These are phyloP conservation scores for Dactylonectria estremocensis DNA, from an alignment of 2,329 filamentous ascomycete species.

Conservation along the genomic window DNA sequence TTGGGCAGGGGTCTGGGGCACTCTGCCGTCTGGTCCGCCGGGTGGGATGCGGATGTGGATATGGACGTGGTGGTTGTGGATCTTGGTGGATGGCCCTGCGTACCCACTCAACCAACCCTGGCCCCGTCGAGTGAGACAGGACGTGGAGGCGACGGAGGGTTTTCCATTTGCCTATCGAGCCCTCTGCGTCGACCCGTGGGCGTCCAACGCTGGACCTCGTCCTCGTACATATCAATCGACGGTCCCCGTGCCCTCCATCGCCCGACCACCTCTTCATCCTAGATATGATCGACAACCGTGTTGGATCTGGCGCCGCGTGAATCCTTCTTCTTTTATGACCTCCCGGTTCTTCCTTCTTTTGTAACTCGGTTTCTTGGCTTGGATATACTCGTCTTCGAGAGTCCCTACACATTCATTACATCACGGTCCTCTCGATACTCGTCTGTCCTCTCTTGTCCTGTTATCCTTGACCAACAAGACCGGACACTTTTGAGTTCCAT, in stretches of 20 bases:
- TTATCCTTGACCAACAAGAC: slow-evolving; percentile 25
- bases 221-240: slow-evolving; percentile 65
- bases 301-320: slow-evolving; percentile 61
- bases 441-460: slow-evolving; percentile 40
- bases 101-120: slow-evolving; percentile 55
- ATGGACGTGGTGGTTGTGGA: slow-evolving; percentile 47
- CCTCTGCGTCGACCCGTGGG: slow-evolving; percentile 47
- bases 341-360: slow-evolving; percentile 67
- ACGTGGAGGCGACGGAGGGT: slow-evolving; percentile 57
- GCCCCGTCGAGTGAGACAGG: slow-evolving; percentile 66
- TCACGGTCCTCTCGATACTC: slow-evolving; percentile 46
- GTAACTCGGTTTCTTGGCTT: slow-evolving; percentile 60
- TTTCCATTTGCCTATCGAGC: slow-evolving; percentile 48
- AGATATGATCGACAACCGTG: slow-evolving; percentile 65
- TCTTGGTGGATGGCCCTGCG: slow-evolving; percentile 40
- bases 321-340: slow-evolving; percentile 63
- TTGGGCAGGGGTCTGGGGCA: slow-evolving; percentile 47
- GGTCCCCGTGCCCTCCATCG: slow-evolving; percentile 61
- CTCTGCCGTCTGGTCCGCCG: slow-evolving; percentile 50
- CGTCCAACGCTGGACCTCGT: slow-evolving; percentile 58
- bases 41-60: slow-evolving; percentile 36
- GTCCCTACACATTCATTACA: slow-evolving; percentile 60
- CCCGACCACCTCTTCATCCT: slow-evolving; percentile 54
- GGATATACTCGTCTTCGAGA: slow-evolving; percentile 58
- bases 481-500: slow-evolving; percentile 45